A percentile compares a stretch with the other conserved stretches of the same genome.
These are phyloP conservation scores for Fusarium albidum DNA, from an alignment of 2,329 filamentous ascomycete species.

Conservation along the genomic window DNA sequence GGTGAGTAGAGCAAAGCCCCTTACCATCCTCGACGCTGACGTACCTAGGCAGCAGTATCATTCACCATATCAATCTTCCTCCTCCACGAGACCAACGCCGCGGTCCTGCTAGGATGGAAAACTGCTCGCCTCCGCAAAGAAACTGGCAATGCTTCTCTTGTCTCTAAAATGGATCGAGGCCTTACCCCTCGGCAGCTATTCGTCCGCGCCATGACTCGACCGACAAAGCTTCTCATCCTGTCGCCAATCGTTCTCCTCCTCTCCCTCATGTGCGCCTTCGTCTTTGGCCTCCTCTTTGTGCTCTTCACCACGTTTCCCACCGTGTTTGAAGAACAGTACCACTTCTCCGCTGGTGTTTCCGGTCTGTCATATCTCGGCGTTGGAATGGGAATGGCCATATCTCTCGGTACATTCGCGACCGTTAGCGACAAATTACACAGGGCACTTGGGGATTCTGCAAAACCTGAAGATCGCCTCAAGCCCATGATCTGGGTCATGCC, in stretches of 20 bases:
- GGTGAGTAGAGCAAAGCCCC: slow-evolving; percentile 18
- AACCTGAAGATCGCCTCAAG: slow-evolving; percentile 58
- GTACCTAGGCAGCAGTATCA: slow-evolving; percentile 11
- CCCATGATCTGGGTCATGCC: slow-evolving; percentile 63
- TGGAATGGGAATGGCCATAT: slow-evolving; percentile 45
- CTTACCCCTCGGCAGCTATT: slow-evolving; percentile 31
- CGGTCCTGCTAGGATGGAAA: slow-evolving; percentile 11
- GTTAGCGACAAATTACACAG: slow-evolving; percentile 22
- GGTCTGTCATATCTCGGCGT: slow-evolving; percentile 60
- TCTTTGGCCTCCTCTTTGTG: slow-evolving; percentile 47
- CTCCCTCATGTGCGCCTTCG: slow-evolving; percentile 45
- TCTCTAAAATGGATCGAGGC: slow-evolving; percentile 21
- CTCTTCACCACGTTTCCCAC: slow-evolving; percentile 48
- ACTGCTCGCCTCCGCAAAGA: slow-evolving; percentile 19
- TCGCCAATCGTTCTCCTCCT: slow-evolving; percentile 62
- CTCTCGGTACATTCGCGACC: slow-evolving; percentile 27
- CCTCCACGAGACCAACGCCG: slow-evolving; percentile 41
- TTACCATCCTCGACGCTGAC: slow-evolving; percentile 11
- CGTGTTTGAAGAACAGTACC: slow-evolving; percentile 47
- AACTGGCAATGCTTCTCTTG: slow-evolving; percentile 22
- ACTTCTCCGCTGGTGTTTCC: slow-evolving; percentile 39
- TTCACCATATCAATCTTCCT: slow-evolving; percentile 33
- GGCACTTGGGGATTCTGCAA: slow-evolving; percentile 2
- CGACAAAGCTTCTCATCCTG: slow-evolving; percentile 57
- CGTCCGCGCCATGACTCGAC: slow-evolving; percentile 48